These are phyloP conservation scores for Helotiales sp. DNA, from an alignment of 2,329 filamentous ascomycete species.

Conservation along the genomic window DNA sequence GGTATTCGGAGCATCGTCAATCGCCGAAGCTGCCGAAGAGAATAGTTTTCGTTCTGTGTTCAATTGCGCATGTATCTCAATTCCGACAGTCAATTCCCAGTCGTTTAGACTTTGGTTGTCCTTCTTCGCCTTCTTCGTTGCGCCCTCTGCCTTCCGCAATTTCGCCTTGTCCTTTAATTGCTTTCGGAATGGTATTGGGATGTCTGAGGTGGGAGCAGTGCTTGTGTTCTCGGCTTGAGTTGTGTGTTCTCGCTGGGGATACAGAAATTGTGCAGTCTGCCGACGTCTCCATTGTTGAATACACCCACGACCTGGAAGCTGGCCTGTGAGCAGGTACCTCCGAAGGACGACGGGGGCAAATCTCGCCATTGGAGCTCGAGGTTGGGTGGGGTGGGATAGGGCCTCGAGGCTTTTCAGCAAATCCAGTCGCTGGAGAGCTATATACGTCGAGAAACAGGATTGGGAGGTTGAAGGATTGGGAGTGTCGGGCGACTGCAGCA, in stretches of 20 bases:
- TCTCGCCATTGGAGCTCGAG: slow-evolving; percentile 27
- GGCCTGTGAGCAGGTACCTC: slow-evolving; percentile 34
- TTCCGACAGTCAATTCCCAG: slow-evolving; percentile 96
- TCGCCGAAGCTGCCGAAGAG: slow-evolving; percentile 66
- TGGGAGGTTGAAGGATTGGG: slow-evolving; percentile 4
- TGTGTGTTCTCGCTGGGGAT: slow-evolving; percentile 17
- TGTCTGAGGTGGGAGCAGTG: slow-evolving; percentile 11
- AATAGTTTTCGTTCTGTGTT: slow-evolving; percentile 90
- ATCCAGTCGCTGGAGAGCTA: neutral
- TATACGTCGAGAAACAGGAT: slow-evolving; percentile 10
- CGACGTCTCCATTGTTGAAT: slow-evolving; percentile 19
- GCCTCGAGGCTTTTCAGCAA: neutral
- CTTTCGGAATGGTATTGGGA: slow-evolving; percentile 59
- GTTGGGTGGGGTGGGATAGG: neutral
- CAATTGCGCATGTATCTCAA: slow-evolving; percentile 96
- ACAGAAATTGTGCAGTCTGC: slow-evolving; percentile 14
- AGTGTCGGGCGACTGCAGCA: slow-evolving; percentile 7
- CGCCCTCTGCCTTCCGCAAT: slow-evolving; percentile 43
- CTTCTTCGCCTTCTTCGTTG: slow-evolving; percentile 33
- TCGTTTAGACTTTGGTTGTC: slow-evolving; percentile 45
- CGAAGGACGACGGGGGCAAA: slow-evolving; percentile 29
- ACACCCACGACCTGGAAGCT: slow-evolving; percentile 29
- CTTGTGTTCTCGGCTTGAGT: slow-evolving; percentile 15
- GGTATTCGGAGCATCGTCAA: slow-evolving; percentile 74
- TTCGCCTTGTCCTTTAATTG: slow-evolving; percentile 68